phyloP scores from a whole-genome alignment of 2,329 filamentous ascomycete genomes.

The Diatrype stigma region DNA sequence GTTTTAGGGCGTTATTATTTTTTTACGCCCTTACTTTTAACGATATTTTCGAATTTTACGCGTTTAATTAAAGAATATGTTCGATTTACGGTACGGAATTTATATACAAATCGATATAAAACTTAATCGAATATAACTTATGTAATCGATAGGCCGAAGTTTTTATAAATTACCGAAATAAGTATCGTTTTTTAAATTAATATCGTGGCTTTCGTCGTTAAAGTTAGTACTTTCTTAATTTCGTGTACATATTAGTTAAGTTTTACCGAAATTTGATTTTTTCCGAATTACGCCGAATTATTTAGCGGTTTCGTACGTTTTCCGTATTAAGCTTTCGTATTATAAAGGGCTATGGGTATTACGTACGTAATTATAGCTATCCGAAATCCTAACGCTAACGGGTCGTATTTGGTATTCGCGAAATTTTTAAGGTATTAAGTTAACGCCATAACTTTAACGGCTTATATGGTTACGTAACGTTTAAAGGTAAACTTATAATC shows the following conservation, averaged over 20 bases:
- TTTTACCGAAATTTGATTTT: not conserved
- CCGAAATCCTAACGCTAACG: not conserved
- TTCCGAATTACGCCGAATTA: not conserved
- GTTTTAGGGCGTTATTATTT: not conserved
- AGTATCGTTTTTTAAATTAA: not conserved
- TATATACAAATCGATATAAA: not conserved
- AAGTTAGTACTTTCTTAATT: not conserved
- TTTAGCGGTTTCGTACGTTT: not conserved
- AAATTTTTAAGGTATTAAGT: not conserved
- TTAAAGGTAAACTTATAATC: not conserved
- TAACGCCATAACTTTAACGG: not conserved
- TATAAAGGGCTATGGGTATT: not conserved
- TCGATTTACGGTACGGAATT: not conserved
- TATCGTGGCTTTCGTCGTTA: not conserved
- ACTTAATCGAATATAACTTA: not conserved
- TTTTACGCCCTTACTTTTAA: not conserved
- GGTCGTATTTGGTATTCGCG: not conserved
- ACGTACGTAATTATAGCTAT: not conserved
- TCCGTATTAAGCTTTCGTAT: not conserved
- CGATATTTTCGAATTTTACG: not conserved
- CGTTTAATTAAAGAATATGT: not conserved
- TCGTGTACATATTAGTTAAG: not conserved
- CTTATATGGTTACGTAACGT: not conserved
- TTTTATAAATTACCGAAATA: not conserved
- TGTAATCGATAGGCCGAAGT: too few species aligned